phyloP scores from a whole-genome alignment of 768 basidiomycete species.

The Suillus brevipes region DNA sequence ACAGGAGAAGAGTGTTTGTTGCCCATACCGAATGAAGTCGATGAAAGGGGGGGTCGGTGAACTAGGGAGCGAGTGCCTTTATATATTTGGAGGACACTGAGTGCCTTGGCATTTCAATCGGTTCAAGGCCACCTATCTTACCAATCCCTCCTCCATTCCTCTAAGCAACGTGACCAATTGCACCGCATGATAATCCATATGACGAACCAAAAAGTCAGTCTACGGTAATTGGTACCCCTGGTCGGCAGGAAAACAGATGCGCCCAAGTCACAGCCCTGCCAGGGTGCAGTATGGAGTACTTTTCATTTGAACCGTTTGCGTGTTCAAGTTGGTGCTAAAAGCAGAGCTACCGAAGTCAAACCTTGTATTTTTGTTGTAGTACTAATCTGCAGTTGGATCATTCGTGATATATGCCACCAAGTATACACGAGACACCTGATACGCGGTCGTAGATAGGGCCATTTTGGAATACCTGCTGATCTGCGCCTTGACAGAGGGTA shows the following conservation, averaged over 20 bases:
- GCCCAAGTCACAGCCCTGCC: neutral
- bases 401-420: neutral
- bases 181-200: neutral
- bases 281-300: neutral
- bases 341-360: neutral
- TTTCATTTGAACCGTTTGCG: neutral
- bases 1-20: conserved; percentile 29
- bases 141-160: neutral
- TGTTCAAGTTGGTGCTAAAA: neutral
- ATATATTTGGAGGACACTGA: neutral
- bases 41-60: neutral
- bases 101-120: conserved; percentile 1
- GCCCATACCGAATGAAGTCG: conserved; percentile 27
- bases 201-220: neutral
- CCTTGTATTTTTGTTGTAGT: neutral
- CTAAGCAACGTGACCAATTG: neutral
- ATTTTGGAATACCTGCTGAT: neutral
- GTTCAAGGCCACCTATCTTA: neutral
- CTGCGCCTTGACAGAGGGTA: neutral
- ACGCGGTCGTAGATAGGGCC: neutral
- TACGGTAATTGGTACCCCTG: neutral
- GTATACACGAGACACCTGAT: neutral
- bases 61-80: neutral
- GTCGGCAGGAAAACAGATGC: neutral
- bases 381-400: neutral